Evolutionary conservation across 805 yeast genomes (phyloP).

Genomic region (Candida insectalens): DNA sequence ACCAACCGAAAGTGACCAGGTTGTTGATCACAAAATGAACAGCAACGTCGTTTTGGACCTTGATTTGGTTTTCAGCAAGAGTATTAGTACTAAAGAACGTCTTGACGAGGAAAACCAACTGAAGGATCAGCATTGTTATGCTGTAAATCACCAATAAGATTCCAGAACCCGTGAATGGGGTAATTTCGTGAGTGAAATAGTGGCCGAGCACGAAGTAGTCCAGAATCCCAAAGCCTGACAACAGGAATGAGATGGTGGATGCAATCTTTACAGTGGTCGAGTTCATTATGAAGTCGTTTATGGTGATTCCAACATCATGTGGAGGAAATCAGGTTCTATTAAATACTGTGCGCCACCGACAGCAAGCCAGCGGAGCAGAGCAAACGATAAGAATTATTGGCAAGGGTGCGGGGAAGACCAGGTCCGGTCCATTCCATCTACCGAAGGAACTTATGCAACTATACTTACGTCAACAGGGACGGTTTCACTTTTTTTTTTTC

Average conservation of each 20-base stretch:
- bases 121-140: slow-evolving; percentile 43
- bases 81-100: slow-evolving; percentile 23
- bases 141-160: slow-evolving; percentile 46
- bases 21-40: slow-evolving; percentile 60
- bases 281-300: no score
- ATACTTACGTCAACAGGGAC: no score
- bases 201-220: slow-evolving; percentile 49
- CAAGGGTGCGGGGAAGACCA: neutral
- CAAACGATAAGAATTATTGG: neutral
- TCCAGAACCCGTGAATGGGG: slow-evolving; percentile 61
- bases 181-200: slow-evolving; percentile 34
- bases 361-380: no score
- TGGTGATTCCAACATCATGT: no score
- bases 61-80: slow-evolving; percentile 16
- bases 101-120: slow-evolving; percentile 39
- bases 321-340: no score
- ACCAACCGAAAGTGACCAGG: slow-evolving; percentile 53
- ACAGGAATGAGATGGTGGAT: slow-evolving; percentile 42
- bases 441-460: no score
- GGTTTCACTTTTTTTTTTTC: no score
- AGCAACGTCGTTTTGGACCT: slow-evolving; percentile 33
- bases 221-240: slow-evolving; percentile 47
- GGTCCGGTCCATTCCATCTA: no score
- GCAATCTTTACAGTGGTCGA: slow-evolving; percentile 25
- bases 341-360: no score